Conservation (phyloP, 768 basidiomycete species). For the Suillus placidus region DNA sequence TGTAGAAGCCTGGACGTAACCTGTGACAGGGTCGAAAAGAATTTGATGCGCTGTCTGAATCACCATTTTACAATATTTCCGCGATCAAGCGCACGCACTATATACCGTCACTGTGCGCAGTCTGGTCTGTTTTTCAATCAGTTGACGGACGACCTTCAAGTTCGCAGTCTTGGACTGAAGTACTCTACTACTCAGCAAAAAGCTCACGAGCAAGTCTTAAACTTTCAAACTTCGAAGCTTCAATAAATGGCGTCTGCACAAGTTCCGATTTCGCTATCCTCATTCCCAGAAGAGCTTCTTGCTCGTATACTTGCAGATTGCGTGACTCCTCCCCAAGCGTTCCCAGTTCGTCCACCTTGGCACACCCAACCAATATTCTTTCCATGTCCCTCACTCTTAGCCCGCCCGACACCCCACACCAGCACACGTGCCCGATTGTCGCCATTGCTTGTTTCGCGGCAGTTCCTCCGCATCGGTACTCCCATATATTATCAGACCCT, state of each 20-base stretch:
- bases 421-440: constrained; percentile 32
- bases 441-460: constrained; percentile 52
- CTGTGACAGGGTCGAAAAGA: too few relatives aligned
- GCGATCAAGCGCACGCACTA: not conserved
- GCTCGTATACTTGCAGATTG: constrained; percentile 45
- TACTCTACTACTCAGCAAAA: not conserved
- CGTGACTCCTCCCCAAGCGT: constrained; percentile 24
- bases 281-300: constrained; percentile 48
- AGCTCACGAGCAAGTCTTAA: not conserved
- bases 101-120: too few relatives aligned
- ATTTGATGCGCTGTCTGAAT: too few relatives aligned
- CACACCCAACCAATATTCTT: constrained; percentile 19
- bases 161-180: not conserved
- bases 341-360: constrained; percentile 28
- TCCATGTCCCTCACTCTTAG: constrained; percentile 13
- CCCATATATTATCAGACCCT: constrained; percentile 61
- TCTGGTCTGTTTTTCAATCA: not conserved
- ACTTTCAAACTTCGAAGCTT: not conserved
- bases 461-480: constrained; percentile 56
- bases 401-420: constrained; percentile 11
- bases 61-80: too few relatives aligned
- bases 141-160: not conserved
- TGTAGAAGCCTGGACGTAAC: too few relatives aligned
- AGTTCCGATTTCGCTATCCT: constrained; percentile 22
- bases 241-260: not conserved